phyloP scores from a whole-genome alignment of 2,329 filamentous ascomycete genomes.

The Aspergillus novoparasiticus region DNA sequence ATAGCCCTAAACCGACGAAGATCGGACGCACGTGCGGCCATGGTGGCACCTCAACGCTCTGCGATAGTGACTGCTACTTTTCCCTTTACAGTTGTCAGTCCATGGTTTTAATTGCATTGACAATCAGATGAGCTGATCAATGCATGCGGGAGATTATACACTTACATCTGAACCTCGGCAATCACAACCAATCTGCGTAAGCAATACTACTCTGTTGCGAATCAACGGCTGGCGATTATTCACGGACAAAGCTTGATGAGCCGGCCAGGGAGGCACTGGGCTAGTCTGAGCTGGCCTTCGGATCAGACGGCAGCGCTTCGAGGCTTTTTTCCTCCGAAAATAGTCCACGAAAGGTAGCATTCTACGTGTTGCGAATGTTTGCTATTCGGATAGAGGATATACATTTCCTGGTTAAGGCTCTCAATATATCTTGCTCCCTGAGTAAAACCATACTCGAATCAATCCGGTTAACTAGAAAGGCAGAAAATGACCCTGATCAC shows the following conservation, averaged over 20 bases:
- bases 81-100: not conserved
- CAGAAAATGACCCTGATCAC: too few species aligned
- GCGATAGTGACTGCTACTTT: not conserved
- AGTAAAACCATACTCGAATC: too few species aligned
- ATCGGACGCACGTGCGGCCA: not conserved
- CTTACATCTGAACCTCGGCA: not conserved
- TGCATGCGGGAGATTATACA: not conserved
- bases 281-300: not conserved
- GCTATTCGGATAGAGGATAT: not conserved
- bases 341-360: not conserved
- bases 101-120: not conserved
- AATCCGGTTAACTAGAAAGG: too few species aligned
- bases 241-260: not conserved
- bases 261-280: not conserved
- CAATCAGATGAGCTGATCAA: not conserved
- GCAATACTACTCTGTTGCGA: not conserved
- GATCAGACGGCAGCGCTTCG: not conserved
- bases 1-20: not conserved
- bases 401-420: not conserved
- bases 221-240: not conserved
- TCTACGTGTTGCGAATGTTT: not conserved
- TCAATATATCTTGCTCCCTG: too few species aligned
- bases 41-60: not conserved
- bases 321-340: not conserved
- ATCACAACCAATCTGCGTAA: too few species aligned